Evolutionary conservation across 306 rosid genomes (phyloP), one percentile per base, ranked within the genome.

Genomic region (peach (Prunus persica)): DNA sequence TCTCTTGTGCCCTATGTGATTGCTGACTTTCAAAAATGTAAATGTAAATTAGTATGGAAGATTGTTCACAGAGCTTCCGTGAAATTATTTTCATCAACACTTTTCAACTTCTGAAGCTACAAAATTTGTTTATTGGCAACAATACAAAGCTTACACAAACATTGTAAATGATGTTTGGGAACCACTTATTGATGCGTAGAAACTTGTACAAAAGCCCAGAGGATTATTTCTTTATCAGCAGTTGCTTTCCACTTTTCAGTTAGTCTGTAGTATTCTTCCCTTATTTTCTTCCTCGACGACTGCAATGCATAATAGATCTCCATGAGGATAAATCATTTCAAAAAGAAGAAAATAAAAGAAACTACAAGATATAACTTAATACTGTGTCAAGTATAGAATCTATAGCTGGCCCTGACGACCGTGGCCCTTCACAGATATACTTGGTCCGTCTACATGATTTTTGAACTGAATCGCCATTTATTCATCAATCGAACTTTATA

Each of bases 211-310:
- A 22, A 18, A 47, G 13, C 24, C 38, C 55, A 30, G 65, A 75
- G 20, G 52, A 61, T 49, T 30, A 32, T 11, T 20, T 65, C 18
- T 9, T 43, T 55, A n/a, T 72, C 30, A 11, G 19, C 57, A 72
- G 54, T 56, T 55, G 16, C 38, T 27, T 58, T 56, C 57, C 51
- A 14, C 80, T 38, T 56, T 61, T 90, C 87, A 92, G 76, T 92
- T 92, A 74, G 91, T 77, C 76, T 92, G 98, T 69, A 92, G 95
- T 84, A 88, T 75, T 83, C 92, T 89, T 78, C 86, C 92, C 65
- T 75, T 82, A 69, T 72, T 83, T 78, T 89, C 90, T 76, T 89
- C 93, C 80, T 90, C 87, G 27, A n/a, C 77, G 56, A 62, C 95
- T 90, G 93, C 86, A 89, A 73, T 60, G 57, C 69, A 81, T 51